Base-by-base conservation (phyloP, 1,284 basidiomycete genomes). In the Apiotrichum sp. region DNA sequence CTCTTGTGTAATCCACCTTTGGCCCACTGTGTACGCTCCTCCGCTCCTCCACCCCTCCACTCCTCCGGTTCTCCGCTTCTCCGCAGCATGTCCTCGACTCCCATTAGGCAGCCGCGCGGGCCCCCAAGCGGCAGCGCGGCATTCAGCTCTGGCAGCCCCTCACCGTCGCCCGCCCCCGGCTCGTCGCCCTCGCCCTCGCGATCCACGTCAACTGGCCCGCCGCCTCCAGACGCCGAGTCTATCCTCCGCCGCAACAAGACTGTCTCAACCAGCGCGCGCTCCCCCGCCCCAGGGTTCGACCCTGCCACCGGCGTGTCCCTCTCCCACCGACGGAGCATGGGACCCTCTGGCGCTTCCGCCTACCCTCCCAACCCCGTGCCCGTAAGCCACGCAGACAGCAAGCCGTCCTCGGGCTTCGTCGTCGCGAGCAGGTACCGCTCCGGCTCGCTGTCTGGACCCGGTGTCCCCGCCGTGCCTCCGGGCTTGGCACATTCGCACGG, bases 81-180 rank as follows among this genome's bases (percentile, higher is more conserved):
- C 22, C 22, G 22, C 22, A 22, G 22, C 32, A 66, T 68, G 61
- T 54, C 64, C 16, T 63, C 62, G 48, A 63, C 65, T 13, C 71
- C 71, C 9, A 72, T 74, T 50, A 63, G 72, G 47, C 71, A 73
- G 58, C 72, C 72, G 7, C 64, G 70, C 46, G 72, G 72, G 14
- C 72, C 71, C 8, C 66, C 72, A 4, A 57, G 65, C 31, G 60
- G 64, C 50, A 56, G 64, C 5, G 63, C 52, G 7, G 47, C 51
- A 2, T 36, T 50, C 42, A 41, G 29, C 31, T 14, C 50, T n/a
- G 10, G 16, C 1, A n/a, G 13, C 52, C 55, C 65, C 4, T 63
- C 50, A 13, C 48, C 45, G 4, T 29, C 53, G 36, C 16, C 40
- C 9, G 9, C 55, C 11, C 38, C 29, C 2, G 35, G 62, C n/a